Conservation (phyloP, 306 rosid genomes). For the Acacia crassicarpa region DNA sequence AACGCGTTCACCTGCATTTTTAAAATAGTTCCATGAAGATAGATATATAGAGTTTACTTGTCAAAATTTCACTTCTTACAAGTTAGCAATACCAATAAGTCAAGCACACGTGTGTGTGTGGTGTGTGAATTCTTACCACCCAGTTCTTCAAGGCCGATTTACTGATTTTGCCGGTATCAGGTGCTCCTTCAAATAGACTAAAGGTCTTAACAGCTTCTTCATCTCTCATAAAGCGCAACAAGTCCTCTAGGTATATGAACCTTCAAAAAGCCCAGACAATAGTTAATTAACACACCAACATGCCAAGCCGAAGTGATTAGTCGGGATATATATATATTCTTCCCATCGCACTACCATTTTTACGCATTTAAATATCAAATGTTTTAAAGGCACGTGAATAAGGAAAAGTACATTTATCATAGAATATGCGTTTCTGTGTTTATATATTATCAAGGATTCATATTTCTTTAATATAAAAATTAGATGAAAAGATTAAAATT, state of each 20-base stretch:
- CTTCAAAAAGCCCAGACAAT: slow-evolving; percentile 24
- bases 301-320: not conserved
- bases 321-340: not conserved
- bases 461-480: no score
- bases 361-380: not conserved
- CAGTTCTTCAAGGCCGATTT: slow-evolving; percentile 68
- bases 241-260: slow-evolving; percentile 50
- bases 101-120: not conserved
- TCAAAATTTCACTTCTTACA: not conserved
- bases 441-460: no score
- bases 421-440: no score
- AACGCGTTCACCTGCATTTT: slow-evolving; percentile 76
- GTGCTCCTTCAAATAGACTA: slow-evolving; percentile 63
- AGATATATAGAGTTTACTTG: not conserved
- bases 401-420: no score
- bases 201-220: slow-evolving; percentile 56
- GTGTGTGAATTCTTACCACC: slow-evolving; percentile 55
- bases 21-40: not conserved
- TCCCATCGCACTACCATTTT: not conserved
- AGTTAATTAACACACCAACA: no score
- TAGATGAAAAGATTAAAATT: no score
- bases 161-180: slow-evolving; percentile 49
- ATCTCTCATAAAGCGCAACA: slow-evolving; percentile 67
- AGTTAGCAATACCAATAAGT: not conserved
- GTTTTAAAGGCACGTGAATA: no score